Evolutionary conservation across 176 grass and related monocot species (phyloP).

Genomic region (Carex cristatella): DNA sequence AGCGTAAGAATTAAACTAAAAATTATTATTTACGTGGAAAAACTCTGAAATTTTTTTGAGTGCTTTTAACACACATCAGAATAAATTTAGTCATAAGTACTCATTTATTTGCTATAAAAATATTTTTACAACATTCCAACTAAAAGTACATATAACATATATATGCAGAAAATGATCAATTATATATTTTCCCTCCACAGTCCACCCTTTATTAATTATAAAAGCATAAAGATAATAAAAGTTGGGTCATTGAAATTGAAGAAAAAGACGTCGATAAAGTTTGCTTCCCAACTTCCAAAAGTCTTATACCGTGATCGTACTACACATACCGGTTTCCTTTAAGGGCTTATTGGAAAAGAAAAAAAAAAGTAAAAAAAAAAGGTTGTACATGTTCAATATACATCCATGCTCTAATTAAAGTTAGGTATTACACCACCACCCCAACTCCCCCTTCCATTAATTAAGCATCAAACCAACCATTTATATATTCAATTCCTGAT

Average conservation of each 20-base stretch:
- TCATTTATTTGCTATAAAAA: too few relatives aligned
- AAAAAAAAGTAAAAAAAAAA: not conserved
- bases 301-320: slow-evolving; percentile 7
- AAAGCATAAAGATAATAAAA: not conserved
- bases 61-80: too few relatives aligned
- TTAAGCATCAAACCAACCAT: not conserved
- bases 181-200: too few relatives aligned
- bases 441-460: not conserved
- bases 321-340: not conserved
- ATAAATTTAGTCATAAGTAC: too few relatives aligned
- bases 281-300: slow-evolving; percentile 16
- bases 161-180: too few relatives aligned
- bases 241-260: not conserved
- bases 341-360: not conserved
- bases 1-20: too few relatives aligned
- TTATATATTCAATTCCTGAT: not conserved
- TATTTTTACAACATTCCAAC: too few relatives aligned
- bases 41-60: too few relatives aligned
- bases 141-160: too few relatives aligned
- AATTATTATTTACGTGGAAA: too few relatives aligned
- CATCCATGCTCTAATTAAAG: not conserved
- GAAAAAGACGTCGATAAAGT: not conserved
- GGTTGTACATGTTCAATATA: not conserved
- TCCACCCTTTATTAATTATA: not conserved
- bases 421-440: not conserved